Evolutionary conservation across 495 filamentous ascomycete genomes (phyloP).

Genomic region (Penicillium chermesinum): DNA sequence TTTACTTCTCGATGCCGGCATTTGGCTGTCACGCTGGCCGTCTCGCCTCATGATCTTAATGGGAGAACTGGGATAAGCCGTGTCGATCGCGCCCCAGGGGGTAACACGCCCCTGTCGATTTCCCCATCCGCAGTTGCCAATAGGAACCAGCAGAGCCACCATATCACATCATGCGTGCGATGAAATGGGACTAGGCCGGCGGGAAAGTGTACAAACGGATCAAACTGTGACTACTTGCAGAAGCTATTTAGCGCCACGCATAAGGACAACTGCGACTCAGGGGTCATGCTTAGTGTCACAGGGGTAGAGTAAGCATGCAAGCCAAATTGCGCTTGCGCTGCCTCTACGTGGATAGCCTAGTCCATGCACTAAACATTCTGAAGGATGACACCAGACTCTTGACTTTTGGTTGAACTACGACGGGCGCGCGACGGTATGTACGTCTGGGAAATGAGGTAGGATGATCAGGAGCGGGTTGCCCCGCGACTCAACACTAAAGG

Average conservation of each 20-base stretch:
- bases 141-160: not conserved
- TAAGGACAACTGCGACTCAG: slow-evolving; percentile 17
- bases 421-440: not conserved
- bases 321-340: not conserved
- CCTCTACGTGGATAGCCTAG: no score
- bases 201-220: slow-evolving; percentile 12
- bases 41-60: slow-evolving; percentile 19
- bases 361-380: not conserved
- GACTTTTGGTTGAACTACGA: not conserved
- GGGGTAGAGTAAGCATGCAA: not conserved
- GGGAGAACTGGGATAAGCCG: slow-evolving; percentile 9
- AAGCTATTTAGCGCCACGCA: slow-evolving; percentile 16
- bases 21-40: slow-evolving; percentile 13
- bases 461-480: not conserved
- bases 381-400: not conserved
- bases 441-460: not conserved
- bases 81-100: slow-evolving; percentile 23
- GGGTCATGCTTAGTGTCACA: slow-evolving; percentile 13
- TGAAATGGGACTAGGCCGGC: slow-evolving; percentile 11
- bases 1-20: not conserved
- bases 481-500: not conserved
- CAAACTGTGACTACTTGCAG: slow-evolving; percentile 25
- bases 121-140: slow-evolving; percentile 2
- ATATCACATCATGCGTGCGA: slow-evolving; percentile 5
- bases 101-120: slow-evolving; percentile 14